Evolutionary conservation across 352 stramenopile genomes (phyloP).

Genomic region (Achlya hypogyna): DNA sequence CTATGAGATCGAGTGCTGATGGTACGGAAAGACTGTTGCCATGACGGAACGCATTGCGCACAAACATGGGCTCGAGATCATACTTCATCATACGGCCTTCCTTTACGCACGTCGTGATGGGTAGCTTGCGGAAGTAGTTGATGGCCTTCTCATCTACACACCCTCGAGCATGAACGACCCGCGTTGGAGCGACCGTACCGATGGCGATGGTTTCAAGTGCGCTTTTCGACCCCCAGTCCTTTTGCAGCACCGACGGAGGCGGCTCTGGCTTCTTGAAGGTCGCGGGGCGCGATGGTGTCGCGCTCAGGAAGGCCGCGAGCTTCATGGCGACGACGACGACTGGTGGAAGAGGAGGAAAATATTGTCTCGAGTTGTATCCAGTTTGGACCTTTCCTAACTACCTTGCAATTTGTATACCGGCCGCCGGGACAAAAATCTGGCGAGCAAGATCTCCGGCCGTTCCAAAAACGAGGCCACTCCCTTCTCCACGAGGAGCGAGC

Average conservation of each 20-base stretch:
- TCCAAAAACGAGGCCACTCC: too few relatives aligned
- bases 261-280: conserved; percentile 5
- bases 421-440: background rate
- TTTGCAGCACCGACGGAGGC: conserved; percentile 4
- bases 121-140: conserved; percentile 12
- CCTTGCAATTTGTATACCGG: background rate
- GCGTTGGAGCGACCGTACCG: conserved; percentile 5
- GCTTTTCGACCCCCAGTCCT: conserved; percentile 10
- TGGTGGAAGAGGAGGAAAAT: too few relatives aligned
- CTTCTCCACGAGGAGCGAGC: too few relatives aligned
- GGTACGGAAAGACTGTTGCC: conserved; percentile 3
- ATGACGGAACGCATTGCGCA: conserved; percentile 8
- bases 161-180: background rate
- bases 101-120: conserved; percentile 12
- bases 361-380: too few relatives aligned
- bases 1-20: conserved; percentile 4
- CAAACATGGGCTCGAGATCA: conserved; percentile 13
- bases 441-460: background rate
- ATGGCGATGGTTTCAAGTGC: conserved; percentile 10
- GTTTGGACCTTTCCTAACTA: background rate
- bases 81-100: conserved; percentile 9
- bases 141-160: conserved; percentile 13
- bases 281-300: background rate
- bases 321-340: too few relatives aligned
- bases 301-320: conserved; percentile 18